Conservation (phyloP, 2,329 filamentous ascomycete genomes). For the Davidsoniella australis region DNA sequence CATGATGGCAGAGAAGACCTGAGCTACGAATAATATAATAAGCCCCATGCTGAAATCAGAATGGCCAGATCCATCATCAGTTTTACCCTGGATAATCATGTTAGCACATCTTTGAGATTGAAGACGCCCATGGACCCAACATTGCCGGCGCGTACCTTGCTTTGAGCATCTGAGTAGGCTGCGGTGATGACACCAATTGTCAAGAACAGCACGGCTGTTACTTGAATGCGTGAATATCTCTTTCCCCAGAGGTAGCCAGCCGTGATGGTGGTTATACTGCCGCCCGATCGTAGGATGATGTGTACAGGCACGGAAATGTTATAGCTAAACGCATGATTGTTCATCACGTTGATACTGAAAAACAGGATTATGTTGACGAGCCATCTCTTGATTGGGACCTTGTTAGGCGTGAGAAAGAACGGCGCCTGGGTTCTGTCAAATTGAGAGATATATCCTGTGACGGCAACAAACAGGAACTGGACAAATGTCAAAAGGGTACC, state of each 20-base stretch:
- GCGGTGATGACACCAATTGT: slow-evolving; percentile 76
- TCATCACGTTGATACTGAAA: slow-evolving; percentile 84
- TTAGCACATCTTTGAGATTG: background rate
- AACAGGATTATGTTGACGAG: slow-evolving; percentile 77
- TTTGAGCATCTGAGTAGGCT: slow-evolving; percentile 74
- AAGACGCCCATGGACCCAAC: no score
- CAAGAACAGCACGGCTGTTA: slow-evolving; percentile 65
- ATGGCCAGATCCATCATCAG: slow-evolving; percentile 12
- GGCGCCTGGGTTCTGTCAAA: slow-evolving; percentile 50
- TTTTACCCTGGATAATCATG: slow-evolving; percentile 9
- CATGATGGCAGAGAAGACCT: slow-evolving; percentile 83
- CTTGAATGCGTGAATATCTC: slow-evolving; percentile 62
- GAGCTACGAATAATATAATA: slow-evolving; percentile 67
- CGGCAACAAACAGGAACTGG: slow-evolving; percentile 69
- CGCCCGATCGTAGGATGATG: slow-evolving; percentile 88
- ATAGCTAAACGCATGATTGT: slow-evolving; percentile 96
- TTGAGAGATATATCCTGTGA: slow-evolving; percentile 61
- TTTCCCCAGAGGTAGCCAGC: slow-evolving; percentile 82
- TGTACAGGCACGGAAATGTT: slow-evolving; percentile 92
- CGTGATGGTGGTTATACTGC: slow-evolving; percentile 86
- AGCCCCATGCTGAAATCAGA: slow-evolving; percentile 46
- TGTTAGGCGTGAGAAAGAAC: slow-evolving; percentile 58
- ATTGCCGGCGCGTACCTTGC: slow-evolving; percentile 42
- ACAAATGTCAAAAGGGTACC: slow-evolving; percentile 78
- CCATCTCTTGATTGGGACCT: slow-evolving; percentile 74